Percentiles rank a stretch among this genome's conserved stretches.
Conservation (phyloP, 371 early-diverging fungal species). For the Rhizopus microsporus region DNA sequence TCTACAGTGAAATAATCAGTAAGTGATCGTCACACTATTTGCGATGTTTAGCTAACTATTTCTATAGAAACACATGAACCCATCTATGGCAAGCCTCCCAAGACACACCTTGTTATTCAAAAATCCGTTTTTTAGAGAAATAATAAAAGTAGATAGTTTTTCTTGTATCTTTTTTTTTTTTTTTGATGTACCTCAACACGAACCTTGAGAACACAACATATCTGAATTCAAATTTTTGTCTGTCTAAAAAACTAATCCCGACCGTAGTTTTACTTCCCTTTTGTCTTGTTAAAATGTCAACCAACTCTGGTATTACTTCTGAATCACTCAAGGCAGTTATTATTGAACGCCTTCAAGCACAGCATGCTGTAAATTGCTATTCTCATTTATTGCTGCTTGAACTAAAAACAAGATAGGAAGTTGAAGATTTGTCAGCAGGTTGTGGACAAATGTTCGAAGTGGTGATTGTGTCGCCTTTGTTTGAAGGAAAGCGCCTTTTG, state of each 20-base stretch:
- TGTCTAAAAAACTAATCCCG: too few relatives aligned
- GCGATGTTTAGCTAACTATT: background rate
- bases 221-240: too few relatives aligned
- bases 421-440: constrained; percentile 64
- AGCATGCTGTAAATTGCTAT: constrained; percentile 53
- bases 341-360: constrained; percentile 54
- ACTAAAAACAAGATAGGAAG: constrained; percentile 35
- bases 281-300: constrained; percentile 17
- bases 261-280: constrained; percentile 3
- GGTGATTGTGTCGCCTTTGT: constrained; percentile 68
- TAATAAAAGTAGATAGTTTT: background rate
- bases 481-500: constrained; percentile 71
- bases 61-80: constrained; percentile 45
- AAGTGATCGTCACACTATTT: constrained; percentile 10
- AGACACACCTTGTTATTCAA: constrained; percentile 51
- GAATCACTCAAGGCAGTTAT: constrained; percentile 57
- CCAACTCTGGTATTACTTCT: constrained; percentile 49
- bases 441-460: constrained; percentile 85
- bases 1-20: constrained; percentile 68
- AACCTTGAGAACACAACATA: too few relatives aligned
- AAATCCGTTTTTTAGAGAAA: constrained; percentile 56
- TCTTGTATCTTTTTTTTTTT: too few relatives aligned
- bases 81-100: constrained; percentile 61
- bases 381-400: background rate
- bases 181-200: too few relatives aligned